phyloP scores from a whole-genome alignment of 2,329 filamentous ascomycete genomes.

The Pseudogymnoascus sp. region DNA sequence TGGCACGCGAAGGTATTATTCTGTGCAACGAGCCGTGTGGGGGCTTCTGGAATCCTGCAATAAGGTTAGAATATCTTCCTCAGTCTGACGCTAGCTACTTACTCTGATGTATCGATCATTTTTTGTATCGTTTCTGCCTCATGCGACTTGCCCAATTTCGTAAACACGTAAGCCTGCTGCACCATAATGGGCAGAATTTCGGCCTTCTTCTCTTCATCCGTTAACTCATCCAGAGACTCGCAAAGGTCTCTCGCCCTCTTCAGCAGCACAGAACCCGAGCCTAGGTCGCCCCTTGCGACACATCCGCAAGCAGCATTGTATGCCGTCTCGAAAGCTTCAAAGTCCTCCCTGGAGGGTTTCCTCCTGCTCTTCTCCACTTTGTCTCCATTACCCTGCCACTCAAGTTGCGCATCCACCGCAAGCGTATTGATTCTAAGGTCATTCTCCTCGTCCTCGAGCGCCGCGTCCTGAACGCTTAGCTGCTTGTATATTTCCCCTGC shows the following conservation, averaged over 20 bases:
- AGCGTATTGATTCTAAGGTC: slow-evolving; percentile 70
- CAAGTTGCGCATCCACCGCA: slow-evolving; percentile 62
- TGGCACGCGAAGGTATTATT: slow-evolving; percentile 49
- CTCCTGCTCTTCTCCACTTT: slow-evolving; percentile 30
- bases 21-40: slow-evolving; percentile 56
- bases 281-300: slow-evolving; percentile 60
- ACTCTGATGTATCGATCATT: slow-evolving; percentile 54
- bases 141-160: slow-evolving; percentile 53
- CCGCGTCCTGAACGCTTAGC: slow-evolving; percentile 39
- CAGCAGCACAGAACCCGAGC: slow-evolving; percentile 55
- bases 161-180: slow-evolving; percentile 66
- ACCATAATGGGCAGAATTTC: slow-evolving; percentile 69
- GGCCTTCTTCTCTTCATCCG: slow-evolving; percentile 62
- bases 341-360: slow-evolving; percentile 49
- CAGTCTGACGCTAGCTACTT: slow-evolving; percentile 26
- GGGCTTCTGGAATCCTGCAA: slow-evolving; percentile 54
- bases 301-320: slow-evolving; percentile 71
- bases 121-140: slow-evolving; percentile 57
- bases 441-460: slow-evolving; percentile 53
- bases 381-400: slow-evolving; percentile 49
- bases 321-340: slow-evolving; percentile 71
- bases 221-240: slow-evolving; percentile 62
- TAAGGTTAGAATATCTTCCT: slow-evolving; percentile 24
- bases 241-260: slow-evolving; percentile 64
- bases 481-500: slow-evolving; percentile 55